A percentile compares a stretch with the other conserved stretches of the same genome.
Evolutionary conservation across 2,329 filamentous ascomycete genomes (phyloP).

Genomic region (Trichoderma arundinaceum): DNA sequence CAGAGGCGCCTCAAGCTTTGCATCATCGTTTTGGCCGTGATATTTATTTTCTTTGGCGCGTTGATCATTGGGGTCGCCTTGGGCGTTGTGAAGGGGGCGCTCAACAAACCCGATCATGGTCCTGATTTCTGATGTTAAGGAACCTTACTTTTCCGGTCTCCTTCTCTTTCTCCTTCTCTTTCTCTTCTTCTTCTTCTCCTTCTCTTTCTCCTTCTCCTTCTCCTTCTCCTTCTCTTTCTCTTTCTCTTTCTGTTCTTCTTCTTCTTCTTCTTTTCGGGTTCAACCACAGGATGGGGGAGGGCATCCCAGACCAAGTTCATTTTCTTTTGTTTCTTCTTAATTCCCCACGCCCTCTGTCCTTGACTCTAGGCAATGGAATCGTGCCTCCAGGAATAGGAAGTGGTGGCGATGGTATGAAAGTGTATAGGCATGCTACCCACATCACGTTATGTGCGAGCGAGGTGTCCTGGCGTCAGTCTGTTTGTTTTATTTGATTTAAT

Average conservation of each 20-base stretch:
- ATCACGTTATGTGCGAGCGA: conserved; percentile 10
- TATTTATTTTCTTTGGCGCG: conserved; percentile 38
- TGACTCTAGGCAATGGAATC: background rate
- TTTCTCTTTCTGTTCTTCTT: background rate
- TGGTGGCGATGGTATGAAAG: background rate
- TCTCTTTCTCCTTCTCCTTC: background rate
- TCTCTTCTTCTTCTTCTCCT: background rate
- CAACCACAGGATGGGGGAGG: too few species aligned
- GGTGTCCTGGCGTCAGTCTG: conserved; percentile 19
- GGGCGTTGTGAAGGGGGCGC: conserved; percentile 36
- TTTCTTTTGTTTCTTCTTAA: background rate
- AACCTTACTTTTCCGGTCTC: background rate
- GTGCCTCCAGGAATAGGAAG: background rate
- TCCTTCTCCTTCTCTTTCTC: background rate
- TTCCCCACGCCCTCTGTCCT: background rate
- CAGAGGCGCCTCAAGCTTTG: conserved; percentile 35
- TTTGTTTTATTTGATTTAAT: background rate
- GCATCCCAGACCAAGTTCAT: too few species aligned
- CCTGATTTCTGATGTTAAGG: conserved; percentile 1
- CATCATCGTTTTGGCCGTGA: conserved; percentile 34
- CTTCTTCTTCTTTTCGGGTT: background rate
- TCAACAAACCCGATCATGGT: conserved; percentile 9
- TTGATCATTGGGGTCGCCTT: conserved; percentile 39
- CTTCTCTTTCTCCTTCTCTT: background rate
- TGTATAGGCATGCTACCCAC: conserved; percentile 11